These are phyloP conservation scores for Aspergillus alliaceus DNA, from an alignment of 2,329 filamentous ascomycete species.

Conservation along the genomic window DNA sequence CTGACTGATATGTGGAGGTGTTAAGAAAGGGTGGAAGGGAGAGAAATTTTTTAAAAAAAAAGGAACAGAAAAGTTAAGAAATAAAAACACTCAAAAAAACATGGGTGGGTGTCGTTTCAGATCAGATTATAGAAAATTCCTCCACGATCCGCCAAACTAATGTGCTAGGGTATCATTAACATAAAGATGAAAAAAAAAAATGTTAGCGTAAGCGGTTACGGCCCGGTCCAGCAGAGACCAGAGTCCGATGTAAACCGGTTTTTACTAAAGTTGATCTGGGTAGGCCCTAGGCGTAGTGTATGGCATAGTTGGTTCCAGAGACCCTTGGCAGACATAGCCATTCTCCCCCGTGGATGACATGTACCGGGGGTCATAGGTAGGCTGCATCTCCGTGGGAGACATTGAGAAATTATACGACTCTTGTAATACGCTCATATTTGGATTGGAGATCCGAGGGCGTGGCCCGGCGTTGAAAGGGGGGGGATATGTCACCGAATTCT, in stretches of 20 bases:
- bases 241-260: background rate
- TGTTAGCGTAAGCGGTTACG: background rate
- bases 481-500: slow-evolving; percentile 34
- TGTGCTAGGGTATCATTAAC: slow-evolving; percentile 15
- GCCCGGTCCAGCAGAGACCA: background rate
- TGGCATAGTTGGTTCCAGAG: slow-evolving; percentile 15
- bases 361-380: slow-evolving; percentile 24
- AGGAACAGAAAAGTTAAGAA: background rate
- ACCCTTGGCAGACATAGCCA: slow-evolving; percentile 17
- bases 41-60: background rate
- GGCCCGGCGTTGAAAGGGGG: slow-evolving; percentile 32
- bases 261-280: slow-evolving; percentile 19
- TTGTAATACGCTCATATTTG: slow-evolving; percentile 19
- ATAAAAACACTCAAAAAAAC: background rate
- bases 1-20: background rate
- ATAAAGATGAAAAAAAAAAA: background rate
- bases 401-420: slow-evolving; percentile 25
- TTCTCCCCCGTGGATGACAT: slow-evolving; percentile 24
- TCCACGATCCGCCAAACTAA: slow-evolving; percentile 8
- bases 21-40: background rate
- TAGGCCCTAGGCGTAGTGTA: slow-evolving; percentile 15
- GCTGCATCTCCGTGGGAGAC: slow-evolving; percentile 23
- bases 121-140: slow-evolving; percentile 1
- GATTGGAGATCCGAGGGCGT: slow-evolving; percentile 19
- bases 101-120: background rate